These are phyloP conservation scores for Priceomyces medius DNA, from an alignment of 805 yeast species.

Conservation along the genomic window DNA sequence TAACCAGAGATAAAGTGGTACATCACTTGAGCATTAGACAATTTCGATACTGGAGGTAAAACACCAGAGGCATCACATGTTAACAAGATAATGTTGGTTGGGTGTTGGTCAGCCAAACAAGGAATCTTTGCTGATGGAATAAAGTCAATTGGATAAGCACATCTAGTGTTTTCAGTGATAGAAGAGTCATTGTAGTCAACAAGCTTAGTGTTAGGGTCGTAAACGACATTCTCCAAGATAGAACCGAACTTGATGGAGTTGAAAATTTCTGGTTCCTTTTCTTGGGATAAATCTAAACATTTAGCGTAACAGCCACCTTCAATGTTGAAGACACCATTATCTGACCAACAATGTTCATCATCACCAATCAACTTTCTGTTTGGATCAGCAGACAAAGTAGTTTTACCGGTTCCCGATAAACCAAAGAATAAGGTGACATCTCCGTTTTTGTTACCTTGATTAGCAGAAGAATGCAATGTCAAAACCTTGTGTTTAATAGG, in stretches of 20 bases:
- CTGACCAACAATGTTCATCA: slow-evolving; percentile 99
- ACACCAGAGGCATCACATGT: slow-evolving; percentile 99
- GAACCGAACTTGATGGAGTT: slow-evolving; percentile 93
- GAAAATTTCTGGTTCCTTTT: slow-evolving; percentile 97
- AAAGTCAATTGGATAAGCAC: slow-evolving; percentile 97
- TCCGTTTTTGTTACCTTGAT: slow-evolving; percentile 76
- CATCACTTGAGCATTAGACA: slow-evolving; percentile 95
- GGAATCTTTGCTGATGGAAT: slow-evolving; percentile 96
- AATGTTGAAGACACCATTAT: slow-evolving; percentile 96
- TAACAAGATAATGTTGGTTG: slow-evolving; percentile 84
- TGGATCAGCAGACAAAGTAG: slow-evolving; percentile 95
- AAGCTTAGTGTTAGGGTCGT: slow-evolving; percentile 71
- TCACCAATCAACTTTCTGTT: slow-evolving; percentile 93
- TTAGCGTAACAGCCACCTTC: slow-evolving; percentile 99
- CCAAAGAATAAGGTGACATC: slow-evolving; percentile 97
- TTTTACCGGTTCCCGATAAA: slow-evolving; percentile 96
- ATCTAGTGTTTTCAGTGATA: slow-evolving; percentile 96
- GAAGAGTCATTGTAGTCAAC: slow-evolving; percentile 83
- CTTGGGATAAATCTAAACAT: slow-evolving; percentile 83
- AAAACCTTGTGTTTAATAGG: slow-evolving; percentile 89
- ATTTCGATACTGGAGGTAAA: slow-evolving; percentile 92
- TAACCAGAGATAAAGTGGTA: slow-evolving; percentile 98
- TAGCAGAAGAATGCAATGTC: slow-evolving; percentile 92
- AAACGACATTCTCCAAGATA: slow-evolving; percentile 88
- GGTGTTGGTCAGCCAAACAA: slow-evolving; percentile 86